Evolutionary conservation across 2,329 filamentous ascomycete genomes (phyloP), one percentile per base, ranked within the genome.

Genomic region (Blastomyces gilchristii): DNA sequence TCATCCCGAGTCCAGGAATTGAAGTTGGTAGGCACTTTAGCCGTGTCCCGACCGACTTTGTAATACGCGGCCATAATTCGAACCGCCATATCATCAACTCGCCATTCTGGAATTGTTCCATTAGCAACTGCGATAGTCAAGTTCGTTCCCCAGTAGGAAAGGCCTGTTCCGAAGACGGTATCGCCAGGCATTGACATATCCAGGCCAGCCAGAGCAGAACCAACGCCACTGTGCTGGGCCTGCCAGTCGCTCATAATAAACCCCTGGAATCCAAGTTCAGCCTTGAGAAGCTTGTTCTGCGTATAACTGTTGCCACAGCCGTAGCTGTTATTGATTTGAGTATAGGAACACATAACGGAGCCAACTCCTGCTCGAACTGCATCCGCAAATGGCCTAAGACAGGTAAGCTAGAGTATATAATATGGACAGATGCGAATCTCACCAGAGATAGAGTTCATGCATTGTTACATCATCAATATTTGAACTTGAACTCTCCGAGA

Each of bases 171-270:
- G 77, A 97, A 96, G 25, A 77, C 67, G 1, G 88, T 88, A 72
- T 97, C 93, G 63, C 90, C 90, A 0, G 88, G 88, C 88, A 93
- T 93, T 1, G 86, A 85, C 88, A 91, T 90, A 72, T 93, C 89
- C 65, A 93, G 73, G 37, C 90, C 90, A 31, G 84, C 83, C 65
- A 87, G 80, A 31, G 88, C 85, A 60, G 82, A 81, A 11, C 81
- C 81, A 9, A 85, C 83, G 64, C 88, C 90, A 31, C 85, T 84
- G 75, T 92, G 88, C 70, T 91, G 88, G 2, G 87, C 90, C 67
- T 82, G 79, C 90, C 90, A 94, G 73, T 94, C 90, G 61, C 81
- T 83, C 77, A 85, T 81, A 64, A 87, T 79, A 67, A 85, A 87
- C 4, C 89, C 80, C 69, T 87, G 86, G 80, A 92, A 93, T n/a